Evolutionary conservation across 306 rosid species (phyloP), one percentile per base, ranked within the genome.

Genomic region (Lathyrus oleraceus): DNA sequence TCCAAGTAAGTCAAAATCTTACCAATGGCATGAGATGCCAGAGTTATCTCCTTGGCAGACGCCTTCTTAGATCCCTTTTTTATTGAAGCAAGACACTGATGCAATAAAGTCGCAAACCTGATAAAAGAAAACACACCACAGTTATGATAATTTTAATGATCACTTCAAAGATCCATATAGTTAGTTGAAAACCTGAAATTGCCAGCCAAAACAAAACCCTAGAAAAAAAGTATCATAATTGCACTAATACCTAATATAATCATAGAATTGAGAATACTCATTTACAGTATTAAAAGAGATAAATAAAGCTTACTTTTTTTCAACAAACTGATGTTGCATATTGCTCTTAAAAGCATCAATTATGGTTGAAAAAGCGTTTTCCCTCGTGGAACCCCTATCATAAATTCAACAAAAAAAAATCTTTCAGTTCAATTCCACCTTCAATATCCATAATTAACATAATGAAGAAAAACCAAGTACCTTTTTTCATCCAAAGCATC

Each of bases 41-140:
- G 75, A 68, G 87, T 58, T 73, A 94, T 87, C 85, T 94, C 98
- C 71, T 71, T 87, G 20, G 87, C 69, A 54, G 95, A 83, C 44
- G 96, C 96, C 71, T 83, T 83, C 87, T 88, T 94, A 17, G 91
- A 65, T 61, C 98, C 97, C 36, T 83, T 83, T 84, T 89, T 94
- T 10, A 94, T 62, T 64, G 87, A 90, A 87, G 73, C 85, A 78
- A 94, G 85, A 72, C 92, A 90, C 45, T 75, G 97, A 60, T 94
- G 97, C 74, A 94, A 80, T 73, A 94, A 77, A 44, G 98, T 94
- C 43, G 95, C 97, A 80, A 85, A 94, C 51, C 98, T 94, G 85
- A 44, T 56, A 61, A 71, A 75, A 49, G 14, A 71, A 35, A 73
- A 49, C 42, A 19, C 40, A 56, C 19, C 62, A 30, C 42, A 16